Conservation (phyloP, 768 basidiomycete genomes). For the Lanmaoa pseudosensibilis region DNA sequence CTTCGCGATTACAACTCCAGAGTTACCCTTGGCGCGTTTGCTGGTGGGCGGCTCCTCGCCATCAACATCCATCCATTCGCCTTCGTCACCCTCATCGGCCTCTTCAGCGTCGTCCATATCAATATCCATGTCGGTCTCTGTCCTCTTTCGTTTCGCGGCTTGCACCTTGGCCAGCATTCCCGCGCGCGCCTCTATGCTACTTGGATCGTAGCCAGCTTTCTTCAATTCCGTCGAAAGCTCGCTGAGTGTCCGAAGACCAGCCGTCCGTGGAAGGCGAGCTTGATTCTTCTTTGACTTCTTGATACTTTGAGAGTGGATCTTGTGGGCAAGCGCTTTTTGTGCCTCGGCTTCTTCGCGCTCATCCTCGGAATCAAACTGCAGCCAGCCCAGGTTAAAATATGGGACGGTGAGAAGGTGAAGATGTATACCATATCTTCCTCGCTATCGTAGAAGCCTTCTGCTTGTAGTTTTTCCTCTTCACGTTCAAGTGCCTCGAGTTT, state of each 20-base stretch:
- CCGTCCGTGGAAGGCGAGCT: conserved; percentile 72
- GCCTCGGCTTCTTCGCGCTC: conserved; percentile 74
- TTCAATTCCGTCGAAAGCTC: conserved; percentile 82
- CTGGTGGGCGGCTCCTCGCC: conserved; percentile 49
- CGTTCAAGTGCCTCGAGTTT: conserved; percentile 96
- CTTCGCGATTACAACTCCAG: conserved; percentile 53
- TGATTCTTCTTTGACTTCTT: conserved; percentile 91
- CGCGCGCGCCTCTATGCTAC: conserved; percentile 86
- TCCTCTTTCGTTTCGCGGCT: conserved; percentile 61
- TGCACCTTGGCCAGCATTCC: conserved; percentile 74
- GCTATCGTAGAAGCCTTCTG: conserved; percentile 92
- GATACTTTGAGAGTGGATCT: conserved; percentile 69
- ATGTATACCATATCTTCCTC: conserved; percentile 79
- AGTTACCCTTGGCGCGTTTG: conserved; percentile 64
- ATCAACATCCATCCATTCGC: conserved; percentile 55
- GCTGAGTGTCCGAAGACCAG: conserved; percentile 60
- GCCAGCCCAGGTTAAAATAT: neutral
- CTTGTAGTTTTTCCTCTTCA: conserved; percentile 92
- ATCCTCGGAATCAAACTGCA: conserved; percentile 62
- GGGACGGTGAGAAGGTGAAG: neutral
- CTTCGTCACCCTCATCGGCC: conserved; percentile 41
- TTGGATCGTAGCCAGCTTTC: conserved; percentile 88
- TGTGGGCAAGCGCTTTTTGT: conserved; percentile 56
- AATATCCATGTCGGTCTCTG: conserved; percentile 52
- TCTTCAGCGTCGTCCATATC: conserved; percentile 55